Conservation (phyloP, 2,329 filamentous ascomycete genomes). For the Paecilomyces dactylethromorphus region DNA sequence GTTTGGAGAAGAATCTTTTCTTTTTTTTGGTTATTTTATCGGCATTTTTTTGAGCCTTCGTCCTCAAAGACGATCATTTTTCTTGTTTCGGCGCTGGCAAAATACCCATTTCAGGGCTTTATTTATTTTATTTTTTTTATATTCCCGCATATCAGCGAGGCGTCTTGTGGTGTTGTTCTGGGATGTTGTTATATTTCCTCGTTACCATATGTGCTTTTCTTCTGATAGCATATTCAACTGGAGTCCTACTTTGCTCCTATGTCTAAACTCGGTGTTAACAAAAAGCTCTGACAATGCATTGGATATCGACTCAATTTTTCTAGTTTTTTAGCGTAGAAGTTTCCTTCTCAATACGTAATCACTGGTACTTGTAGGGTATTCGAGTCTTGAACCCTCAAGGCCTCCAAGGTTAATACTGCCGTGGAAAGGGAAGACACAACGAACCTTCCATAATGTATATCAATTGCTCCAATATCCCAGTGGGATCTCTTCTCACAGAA, state of each 20-base stretch:
- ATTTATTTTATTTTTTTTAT: neutral
- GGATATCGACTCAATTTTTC: too few species aligned
- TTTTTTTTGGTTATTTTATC: neutral
- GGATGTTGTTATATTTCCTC: neutral
- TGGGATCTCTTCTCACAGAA: too few species aligned
- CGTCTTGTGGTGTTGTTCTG: neutral
- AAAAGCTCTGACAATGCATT: too few species aligned
- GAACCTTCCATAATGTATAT: too few species aligned
- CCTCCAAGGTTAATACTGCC: too few species aligned
- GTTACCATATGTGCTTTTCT: neutral
- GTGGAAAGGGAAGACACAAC: too few species aligned
- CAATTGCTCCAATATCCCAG: too few species aligned
- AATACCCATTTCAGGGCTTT: neutral
- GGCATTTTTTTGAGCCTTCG: neutral
- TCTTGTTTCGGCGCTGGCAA: neutral
- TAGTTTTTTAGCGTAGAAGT: too few species aligned
- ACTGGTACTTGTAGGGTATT: too few species aligned
- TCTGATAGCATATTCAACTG: neutral
- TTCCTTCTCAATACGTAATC: too few species aligned
- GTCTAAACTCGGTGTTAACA: neutral
- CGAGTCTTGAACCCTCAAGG: too few species aligned
- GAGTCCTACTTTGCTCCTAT: neutral
- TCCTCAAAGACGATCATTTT: neutral
- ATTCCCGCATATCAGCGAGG: neutral
- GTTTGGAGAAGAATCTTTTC: neutral